These are phyloP conservation scores for Pleurotus platypus DNA, from an alignment of 768 basidiomycete species.

Conservation along the genomic window DNA sequence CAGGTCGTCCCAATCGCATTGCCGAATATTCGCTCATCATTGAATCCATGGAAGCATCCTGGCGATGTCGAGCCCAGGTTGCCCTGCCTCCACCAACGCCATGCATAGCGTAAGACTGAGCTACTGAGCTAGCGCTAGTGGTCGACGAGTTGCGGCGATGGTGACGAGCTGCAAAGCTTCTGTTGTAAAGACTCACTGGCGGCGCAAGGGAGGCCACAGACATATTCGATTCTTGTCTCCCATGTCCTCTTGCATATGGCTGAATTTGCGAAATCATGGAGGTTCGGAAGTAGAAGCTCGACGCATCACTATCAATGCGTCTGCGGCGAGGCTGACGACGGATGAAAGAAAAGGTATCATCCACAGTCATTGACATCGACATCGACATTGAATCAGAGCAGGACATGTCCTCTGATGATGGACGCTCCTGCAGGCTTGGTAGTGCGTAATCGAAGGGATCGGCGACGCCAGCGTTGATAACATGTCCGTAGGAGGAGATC, in stretches of 20 bases:
- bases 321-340: constrained; percentile 33
- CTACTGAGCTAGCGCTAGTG: constrained; percentile 54
- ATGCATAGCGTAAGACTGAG: constrained; percentile 50
- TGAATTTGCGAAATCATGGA: constrained; percentile 24
- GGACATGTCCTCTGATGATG: constrained; percentile 57
- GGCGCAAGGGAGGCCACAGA: constrained; percentile 55
- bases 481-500: constrained; percentile 72
- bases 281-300: constrained; percentile 71
- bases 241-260: constrained; percentile 44
- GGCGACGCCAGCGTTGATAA: constrained; percentile 53
- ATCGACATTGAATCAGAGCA: constrained; percentile 23
- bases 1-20: constrained; percentile 61
- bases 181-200: constrained; percentile 71
- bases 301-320: constrained; percentile 72
- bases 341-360: constrained; percentile 73
- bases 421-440: constrained; percentile 49
- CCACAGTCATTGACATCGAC: constrained; percentile 56
- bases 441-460: constrained; percentile 78
- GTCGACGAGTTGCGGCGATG: constrained; percentile 57
- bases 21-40: constrained; percentile 60
- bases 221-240: constrained; percentile 59
- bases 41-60: constrained; percentile 62
- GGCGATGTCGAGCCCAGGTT: constrained; percentile 57
- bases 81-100: constrained; percentile 53
- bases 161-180: constrained; percentile 39